Conservation (phyloP, 1,284 basidiomycete genomes). For the Apiotrichum brassicae region DNA sequence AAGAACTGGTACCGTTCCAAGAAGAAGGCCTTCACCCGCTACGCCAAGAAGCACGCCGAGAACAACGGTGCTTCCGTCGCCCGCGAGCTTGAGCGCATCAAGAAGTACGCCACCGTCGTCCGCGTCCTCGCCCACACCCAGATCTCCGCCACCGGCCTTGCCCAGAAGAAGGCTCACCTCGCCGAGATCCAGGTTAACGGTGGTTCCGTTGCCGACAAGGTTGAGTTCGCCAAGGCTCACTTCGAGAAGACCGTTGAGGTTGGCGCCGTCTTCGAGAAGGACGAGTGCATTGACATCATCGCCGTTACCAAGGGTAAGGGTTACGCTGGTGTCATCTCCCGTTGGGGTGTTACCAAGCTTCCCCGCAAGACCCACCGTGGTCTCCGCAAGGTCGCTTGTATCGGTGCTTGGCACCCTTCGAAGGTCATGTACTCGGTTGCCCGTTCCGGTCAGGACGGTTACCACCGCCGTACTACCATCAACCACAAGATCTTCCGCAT, state of each 20-base stretch:
- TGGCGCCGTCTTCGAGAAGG: constrained; percentile 82
- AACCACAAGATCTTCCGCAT: constrained; percentile 86
- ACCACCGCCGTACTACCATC: constrained; percentile 96
- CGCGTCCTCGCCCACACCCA: constrained; percentile 99
- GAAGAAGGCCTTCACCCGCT: constrained; percentile 98
- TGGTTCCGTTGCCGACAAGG: constrained; percentile 94
- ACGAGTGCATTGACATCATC: constrained; percentile 95
- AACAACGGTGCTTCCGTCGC: constrained; percentile 84
- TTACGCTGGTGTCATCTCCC: constrained; percentile 98
- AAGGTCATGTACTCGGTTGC: constrained; percentile 99
- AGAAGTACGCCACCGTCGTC: constrained; percentile 99
- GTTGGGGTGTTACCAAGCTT: constrained; percentile 97
- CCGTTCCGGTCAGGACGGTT: constrained; percentile 99
- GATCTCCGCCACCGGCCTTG: constrained; percentile 94
- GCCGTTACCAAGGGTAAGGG: constrained; percentile 98
- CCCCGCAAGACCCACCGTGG: constrained; percentile 99
- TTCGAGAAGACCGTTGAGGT: constrained; percentile 97
- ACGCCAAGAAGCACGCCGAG: constrained; percentile 99
- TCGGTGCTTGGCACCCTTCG: constrained; percentile 98
- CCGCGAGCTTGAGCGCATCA: constrained; percentile 98
- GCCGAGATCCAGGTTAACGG: constrained; percentile 99
- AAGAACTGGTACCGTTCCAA: constrained; percentile 99
- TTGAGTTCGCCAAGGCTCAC: constrained; percentile 88
- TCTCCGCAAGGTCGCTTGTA: constrained; percentile 99
- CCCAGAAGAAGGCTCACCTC: constrained; percentile 99